Evolutionary conservation across 179 eudicot genomes (phyloP), one percentile per base, ranked within the genome.

Genomic region (Beta macrorhiza): DNA sequence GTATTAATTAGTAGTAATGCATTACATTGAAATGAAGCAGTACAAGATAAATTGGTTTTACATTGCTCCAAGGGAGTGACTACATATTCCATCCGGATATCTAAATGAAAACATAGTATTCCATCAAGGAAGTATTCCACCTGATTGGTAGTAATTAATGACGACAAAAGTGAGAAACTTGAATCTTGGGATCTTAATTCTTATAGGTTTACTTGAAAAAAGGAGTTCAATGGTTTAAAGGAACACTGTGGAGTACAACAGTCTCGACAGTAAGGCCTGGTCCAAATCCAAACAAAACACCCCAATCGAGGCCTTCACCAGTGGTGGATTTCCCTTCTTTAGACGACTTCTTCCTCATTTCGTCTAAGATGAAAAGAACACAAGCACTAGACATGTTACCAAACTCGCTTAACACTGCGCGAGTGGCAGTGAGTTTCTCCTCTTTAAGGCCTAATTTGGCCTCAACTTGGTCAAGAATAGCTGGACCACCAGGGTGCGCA

Each of bases 331-430:
- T 72, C 58, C 75, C 75, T 51, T 72, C 75, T 16, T 51, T 13
- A 0, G 37, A 51, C 1, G 75, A 72, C 75, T 72, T 72, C 42
- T 72, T 72, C 53, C 75, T n/a, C 75, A 72, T 72, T 19, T 72
- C 75, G 42, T 72, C 75, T 51, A 72, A 9, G 59, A 72, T 72
- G 11, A 72, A 72, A 4, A 72, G 42, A 19, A 72, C 75, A 72
- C 75, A 72, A 45, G 75, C 75, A 72, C 75, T 72, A 5, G 75
- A 72, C 75, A 72, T 72, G 42, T 72, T 72, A 72, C 75, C 75
- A 22, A 72, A 72, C 58, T 72, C 75, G 5, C 75, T 57, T 22
- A 72, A 51, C 59, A 72, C 75, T 6, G 51, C 51, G 3, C 75
- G 75, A 0, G 75, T 72, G 19, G 75, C 75, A 1, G 58, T 22